Evolutionary conservation across 495 filamentous ascomycete genomes (phyloP), one percentile per base, ranked within the genome.

Genomic region (Hyphodiscus hymeniophilus): DNA sequence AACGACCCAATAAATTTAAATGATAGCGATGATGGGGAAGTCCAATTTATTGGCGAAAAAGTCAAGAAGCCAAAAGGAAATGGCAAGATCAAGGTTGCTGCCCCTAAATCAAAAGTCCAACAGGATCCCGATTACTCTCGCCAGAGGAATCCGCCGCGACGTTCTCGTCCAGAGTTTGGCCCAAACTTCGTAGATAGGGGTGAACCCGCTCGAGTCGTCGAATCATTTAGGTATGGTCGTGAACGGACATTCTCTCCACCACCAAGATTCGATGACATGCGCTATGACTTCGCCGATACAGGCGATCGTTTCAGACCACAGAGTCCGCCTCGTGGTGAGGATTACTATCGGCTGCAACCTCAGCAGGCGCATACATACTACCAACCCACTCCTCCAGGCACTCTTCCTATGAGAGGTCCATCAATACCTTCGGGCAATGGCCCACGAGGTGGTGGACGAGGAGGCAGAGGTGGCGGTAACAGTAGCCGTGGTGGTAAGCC

Each of bases 21-120:
- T 10, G 58, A 59, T 10, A 60, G 51, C 41, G 58, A 60, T 20
- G 58, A 63, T 11, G 43, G 46, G 1, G 46, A 47, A 11, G 48
- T 42, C 22, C 39, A 41, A 6, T 64, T 67, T 45, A 55, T 54
- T 42, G 50, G 58, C 3, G 50, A 61, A 18, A 61, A 52, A 38
- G 45, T 63, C 12, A 48, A 45, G 3, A 33, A 47, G n/a, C 42
- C 58, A 20, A 21, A 38, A 21, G 43, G 45, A 16, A 51, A 49
- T 21, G 59, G 61, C 13, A 45, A 62, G 18, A 22, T 20, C 12
- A 45, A 62, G 18, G 11, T 20, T 30, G 15, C 13, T 22, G 26
- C 23, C 31, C 13, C n/a, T 10, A 22, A 39, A 10, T 13, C 18
- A 21, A 41, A 22, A 24, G 15, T 36, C 10, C 26, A 5, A n/a